Base-by-base conservation (phyloP, 768 basidiomycete species). In the Mycena venus region DNA sequence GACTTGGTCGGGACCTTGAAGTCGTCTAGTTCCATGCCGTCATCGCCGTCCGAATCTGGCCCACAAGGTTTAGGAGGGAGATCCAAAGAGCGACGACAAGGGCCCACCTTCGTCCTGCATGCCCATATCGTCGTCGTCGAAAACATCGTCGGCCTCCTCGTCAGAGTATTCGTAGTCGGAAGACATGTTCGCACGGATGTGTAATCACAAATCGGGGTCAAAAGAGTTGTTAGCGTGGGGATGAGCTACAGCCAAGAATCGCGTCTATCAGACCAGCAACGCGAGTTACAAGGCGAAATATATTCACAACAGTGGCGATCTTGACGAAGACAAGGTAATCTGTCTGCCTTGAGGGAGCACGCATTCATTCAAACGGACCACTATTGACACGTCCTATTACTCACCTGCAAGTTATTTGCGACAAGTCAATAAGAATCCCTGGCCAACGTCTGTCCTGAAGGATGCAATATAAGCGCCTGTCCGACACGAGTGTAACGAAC, bases 21-120 rank as follows among this genome's bases (percentile, higher is more conserved):
- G 80, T 94, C 92, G 67, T 93, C 93, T 86, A 93, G 89, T 73
- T 93, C 93, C 85, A 94, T 90, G 36, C 93, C 94, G 68, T 91
- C 91, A 23, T 90, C 91, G 36, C 72, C 75, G 69, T 77, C 75
- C 15, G 75, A 74, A 69, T 77, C 75, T 77, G 66, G 21, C 21
- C 23, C 44, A 44, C 23, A n/a, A n/a, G 19, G 5, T 32, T 47
- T 19, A 58, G 63, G 25, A 11, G 19, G 56, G 11, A 19, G 81
- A 84, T 5, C 84, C 82, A 29, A 86, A 85, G 42, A 86, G 88
- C 34, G 72, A 80, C n/a, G 21, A 38, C 77, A 73, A 71, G 58
- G 23, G 55, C 76, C 42, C 66, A 67, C 59, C 67, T 40, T 68
- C 70, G 42, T 74, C 76, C 58, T 72, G 66, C 62, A 70, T 72